A percentile compares a stretch with the other conserved stretches of the same genome.
Conservation (phyloP, 306 rosid species). For the Rosa multiflora region DNA sequence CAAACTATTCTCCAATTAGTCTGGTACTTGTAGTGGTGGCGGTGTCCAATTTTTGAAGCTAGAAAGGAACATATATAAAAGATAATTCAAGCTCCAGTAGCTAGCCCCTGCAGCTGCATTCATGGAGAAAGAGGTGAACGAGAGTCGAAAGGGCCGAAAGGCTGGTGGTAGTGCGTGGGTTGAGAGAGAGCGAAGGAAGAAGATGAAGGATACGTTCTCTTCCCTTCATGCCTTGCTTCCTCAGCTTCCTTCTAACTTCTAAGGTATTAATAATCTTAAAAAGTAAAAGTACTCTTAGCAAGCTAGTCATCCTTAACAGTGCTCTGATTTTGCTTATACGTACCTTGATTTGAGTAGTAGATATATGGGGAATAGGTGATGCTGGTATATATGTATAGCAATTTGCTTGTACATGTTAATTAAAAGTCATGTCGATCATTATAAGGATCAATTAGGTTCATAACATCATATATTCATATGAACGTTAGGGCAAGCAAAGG, state of each 20-base stretch:
- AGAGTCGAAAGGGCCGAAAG: constrained; percentile 1
- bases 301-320: too few species aligned
- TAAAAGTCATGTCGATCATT: too few species aligned
- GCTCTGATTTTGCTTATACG: neutral
- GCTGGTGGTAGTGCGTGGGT: constrained; percentile 31
- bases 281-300: too few species aligned
- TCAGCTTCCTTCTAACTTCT: constrained; percentile 52
- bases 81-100: neutral
- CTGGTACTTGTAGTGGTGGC: too few species aligned
- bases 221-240: constrained; percentile 73
- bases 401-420: neutral
- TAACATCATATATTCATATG: too few species aligned
- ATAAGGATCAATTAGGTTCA: too few species aligned
- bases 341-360: neutral
- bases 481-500: too few species aligned
- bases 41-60: neutral
- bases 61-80: constrained; percentile 7
- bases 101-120: neutral
- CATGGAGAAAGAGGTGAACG: neutral
- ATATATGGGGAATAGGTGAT: too few species aligned
- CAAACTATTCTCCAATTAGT: too few species aligned
- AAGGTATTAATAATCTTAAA: constrained; percentile 38
- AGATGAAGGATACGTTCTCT: constrained; percentile 61
- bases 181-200: constrained; percentile 75
- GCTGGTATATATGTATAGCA: neutral